Percentiles rank a stretch among this genome's conserved stretches.
Evolutionary conservation across 2,329 filamentous ascomycete species (phyloP).

Genomic region (Fusarium sp.): DNA sequence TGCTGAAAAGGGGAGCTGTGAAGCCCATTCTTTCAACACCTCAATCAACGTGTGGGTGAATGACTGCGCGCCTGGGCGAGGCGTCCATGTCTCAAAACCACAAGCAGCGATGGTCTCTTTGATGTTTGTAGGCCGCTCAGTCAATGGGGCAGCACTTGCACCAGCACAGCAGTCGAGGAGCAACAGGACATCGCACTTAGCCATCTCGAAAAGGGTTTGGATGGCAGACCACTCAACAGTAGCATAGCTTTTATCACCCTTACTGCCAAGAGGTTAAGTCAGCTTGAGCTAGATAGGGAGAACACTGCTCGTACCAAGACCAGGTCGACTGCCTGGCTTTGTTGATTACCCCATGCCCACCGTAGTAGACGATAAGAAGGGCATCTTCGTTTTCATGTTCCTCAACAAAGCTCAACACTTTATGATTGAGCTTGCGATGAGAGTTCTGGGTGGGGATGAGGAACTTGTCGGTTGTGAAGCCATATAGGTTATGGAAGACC

Average conservation of each 20-base stretch:
- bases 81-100: slow-evolving; percentile 46
- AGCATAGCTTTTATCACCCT: slow-evolving; percentile 41
- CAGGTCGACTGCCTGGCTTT: slow-evolving; percentile 46
- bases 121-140: slow-evolving; percentile 45
- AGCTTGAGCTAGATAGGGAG: slow-evolving; percentile 6
- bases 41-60: slow-evolving; percentile 46
- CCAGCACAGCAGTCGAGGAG: slow-evolving; percentile 46
- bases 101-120: slow-evolving; percentile 47
- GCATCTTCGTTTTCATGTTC: slow-evolving; percentile 46
- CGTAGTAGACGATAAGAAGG: slow-evolving; percentile 46
- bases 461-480: slow-evolving; percentile 40
- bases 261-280: slow-evolving; percentile 34
- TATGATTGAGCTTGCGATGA: slow-evolving; percentile 44
- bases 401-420: slow-evolving; percentile 43
- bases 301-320: slow-evolving; percentile 37
- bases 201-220: slow-evolving; percentile 46
- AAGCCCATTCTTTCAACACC: slow-evolving; percentile 45
- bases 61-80: slow-evolving; percentile 42
- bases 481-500: slow-evolving; percentile 41
- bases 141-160: slow-evolving; percentile 45
- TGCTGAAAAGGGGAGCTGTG: slow-evolving; percentile 44
- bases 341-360: slow-evolving; percentile 44
- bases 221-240: slow-evolving; percentile 48
- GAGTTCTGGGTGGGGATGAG: slow-evolving; percentile 45
- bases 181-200: slow-evolving; percentile 44